Evolutionary conservation across 106 monocot genomes (phyloP), one percentile per base, ranked within the genome.

Genomic region (Gastrodia elata): DNA sequence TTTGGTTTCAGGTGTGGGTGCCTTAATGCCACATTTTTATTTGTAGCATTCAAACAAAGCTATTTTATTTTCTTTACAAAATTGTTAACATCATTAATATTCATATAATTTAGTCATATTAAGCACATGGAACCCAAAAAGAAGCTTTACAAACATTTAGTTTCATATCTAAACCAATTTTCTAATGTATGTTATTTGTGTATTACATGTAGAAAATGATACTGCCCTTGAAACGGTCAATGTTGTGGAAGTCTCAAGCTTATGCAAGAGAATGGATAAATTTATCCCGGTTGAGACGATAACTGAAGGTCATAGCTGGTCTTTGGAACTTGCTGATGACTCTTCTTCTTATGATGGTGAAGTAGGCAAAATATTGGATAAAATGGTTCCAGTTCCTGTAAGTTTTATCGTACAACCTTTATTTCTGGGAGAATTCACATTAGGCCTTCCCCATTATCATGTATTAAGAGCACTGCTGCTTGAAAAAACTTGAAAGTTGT

Each of bases 351-450:
- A 87, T 30, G 97, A 93, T 84, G 90, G 89, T 67, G 92, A 92
- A 85, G 96, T 96, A 59, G 87, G 89, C 42, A 90, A 87, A 76
- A 85, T 92, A 71, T 81, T 96, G 71, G 81, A 87, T 73, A 82
- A 88, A 32, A 79, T 96, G 84, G 85, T 87, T 74, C 81, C 96
- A 40, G 42, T 81, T 77, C 90, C 89, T 79, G 96, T 96, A 84
- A 86, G 89, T 81, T 75, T 56, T 64, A 26, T 38, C 25, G 46
- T 55, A 39, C 22, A 35, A 36, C 6, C 7, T 37, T 8, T 38
- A 18, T 7, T 65, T 65, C 24, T 68, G 38, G 8, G 27, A 26
- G 5, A 58, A 32, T 61, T 11, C 32, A 32, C 30, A 25, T 25
- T 57, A 57, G 57, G 4, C 22, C 22, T 32, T 61, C 61, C 10